phyloP scores from a whole-genome alignment of 108 stramenopile species.

The Cyclotella kingstonii region DNA sequence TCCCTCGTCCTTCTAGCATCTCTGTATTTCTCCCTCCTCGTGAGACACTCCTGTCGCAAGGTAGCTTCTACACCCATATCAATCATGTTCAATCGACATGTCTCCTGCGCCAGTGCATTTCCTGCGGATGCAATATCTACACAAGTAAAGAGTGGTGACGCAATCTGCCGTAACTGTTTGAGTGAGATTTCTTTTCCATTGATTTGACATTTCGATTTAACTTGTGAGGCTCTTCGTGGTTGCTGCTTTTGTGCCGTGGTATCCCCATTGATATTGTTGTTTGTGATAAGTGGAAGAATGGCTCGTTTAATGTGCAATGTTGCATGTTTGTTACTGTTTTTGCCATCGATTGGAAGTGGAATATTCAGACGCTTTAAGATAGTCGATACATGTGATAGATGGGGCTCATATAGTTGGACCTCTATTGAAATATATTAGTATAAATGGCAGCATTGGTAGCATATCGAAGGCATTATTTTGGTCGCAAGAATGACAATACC shows the following conservation, averaged over 20 bases:
- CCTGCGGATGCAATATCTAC: constrained; percentile 74
- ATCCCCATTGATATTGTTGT: constrained; percentile 1
- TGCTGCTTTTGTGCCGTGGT: constrained; percentile 19
- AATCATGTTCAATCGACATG: constrained; percentile 55
- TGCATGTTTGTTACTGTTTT: too few relatives aligned
- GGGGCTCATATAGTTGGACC: constrained; percentile 45
- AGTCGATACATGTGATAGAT: constrained; percentile 36
- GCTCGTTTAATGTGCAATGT: too few relatives aligned
- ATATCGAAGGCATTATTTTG: too few relatives aligned
- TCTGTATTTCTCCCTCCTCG: constrained; percentile 38
- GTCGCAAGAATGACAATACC: neutral
- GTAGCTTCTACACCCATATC: constrained; percentile 55
- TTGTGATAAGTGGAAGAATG: constrained; percentile 1
- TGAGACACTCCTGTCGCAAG: constrained; percentile 18
- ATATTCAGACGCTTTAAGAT: constrained; percentile 21
- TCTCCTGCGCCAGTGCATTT: constrained; percentile 47
- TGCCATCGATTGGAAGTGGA: neutral
- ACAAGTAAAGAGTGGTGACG: constrained; percentile 56
- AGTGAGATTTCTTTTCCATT: constrained; percentile 60
- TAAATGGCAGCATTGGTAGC: neutral
- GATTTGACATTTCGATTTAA: constrained; percentile 66
- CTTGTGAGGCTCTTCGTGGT: constrained; percentile 10
- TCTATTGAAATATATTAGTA: neutral
- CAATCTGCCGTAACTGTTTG: constrained; percentile 53
- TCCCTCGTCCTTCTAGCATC: constrained; percentile 35